phyloP scores from a whole-genome alignment of 495 filamentous ascomycete species.

The Tuber brumale region DNA sequence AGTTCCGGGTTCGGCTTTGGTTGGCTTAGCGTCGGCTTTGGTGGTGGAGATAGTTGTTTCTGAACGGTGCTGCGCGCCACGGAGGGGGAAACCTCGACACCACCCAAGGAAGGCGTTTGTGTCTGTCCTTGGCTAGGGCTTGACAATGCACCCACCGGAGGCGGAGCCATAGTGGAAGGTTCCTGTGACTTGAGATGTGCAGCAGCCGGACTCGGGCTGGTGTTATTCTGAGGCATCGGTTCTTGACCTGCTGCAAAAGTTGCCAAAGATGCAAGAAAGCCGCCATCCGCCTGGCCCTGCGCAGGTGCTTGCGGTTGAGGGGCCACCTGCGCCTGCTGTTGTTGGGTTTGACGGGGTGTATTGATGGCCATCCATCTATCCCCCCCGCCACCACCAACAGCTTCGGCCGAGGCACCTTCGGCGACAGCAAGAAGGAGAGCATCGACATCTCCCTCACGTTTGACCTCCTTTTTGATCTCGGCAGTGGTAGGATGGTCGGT shows the following conservation, averaged over 20 bases:
- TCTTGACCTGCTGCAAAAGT: slow-evolving; percentile 46
- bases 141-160: slow-evolving; percentile 43
- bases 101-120: slow-evolving; percentile 32
- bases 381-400: slow-evolving; percentile 7
- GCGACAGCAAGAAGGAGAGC: slow-evolving; percentile 25
- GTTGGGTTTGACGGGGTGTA: slow-evolving; percentile 25
- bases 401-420: slow-evolving; percentile 12
- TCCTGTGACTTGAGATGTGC: slow-evolving; percentile 45
- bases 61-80: slow-evolving; percentile 41
- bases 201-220: slow-evolving; percentile 46
- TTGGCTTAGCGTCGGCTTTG: slow-evolving; percentile 8
- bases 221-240: slow-evolving; percentile 40
- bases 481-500: slow-evolving; percentile 47
- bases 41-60: slow-evolving; percentile 2
- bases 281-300: slow-evolving; percentile 19
- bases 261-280: slow-evolving; percentile 43
- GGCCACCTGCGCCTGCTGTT: slow-evolving; percentile 16
- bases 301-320: slow-evolving; percentile 10
- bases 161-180: slow-evolving; percentile 46
- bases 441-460: slow-evolving; percentile 32
- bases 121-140: slow-evolving; percentile 32
- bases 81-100: slow-evolving; percentile 30
- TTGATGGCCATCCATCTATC: slow-evolving; percentile 43
- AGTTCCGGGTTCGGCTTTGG: slow-evolving; percentile 16
- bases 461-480: slow-evolving; percentile 47